phyloP scores from a whole-genome alignment of 1,284 basidiomycete genomes.

The Pterulicium gracile region DNA sequence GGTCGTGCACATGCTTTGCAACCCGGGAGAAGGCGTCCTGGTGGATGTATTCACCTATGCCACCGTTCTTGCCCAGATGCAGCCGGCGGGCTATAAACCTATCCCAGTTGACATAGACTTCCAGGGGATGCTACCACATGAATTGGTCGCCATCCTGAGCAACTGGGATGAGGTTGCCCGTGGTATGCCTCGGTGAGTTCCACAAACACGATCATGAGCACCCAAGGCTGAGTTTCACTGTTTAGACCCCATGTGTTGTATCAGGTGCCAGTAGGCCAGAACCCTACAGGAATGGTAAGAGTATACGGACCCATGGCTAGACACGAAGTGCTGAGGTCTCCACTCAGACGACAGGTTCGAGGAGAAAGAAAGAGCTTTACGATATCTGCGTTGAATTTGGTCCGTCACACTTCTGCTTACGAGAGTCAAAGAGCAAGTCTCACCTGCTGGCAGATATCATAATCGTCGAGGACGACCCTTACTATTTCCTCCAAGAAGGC shows the following conservation, averaged over 20 bases:
- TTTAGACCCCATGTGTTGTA: slow-evolving; percentile 66
- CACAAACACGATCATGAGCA: slow-evolving; percentile 14
- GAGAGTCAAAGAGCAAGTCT: no score
- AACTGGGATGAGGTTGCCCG: slow-evolving; percentile 56
- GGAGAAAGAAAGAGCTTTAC: slow-evolving; percentile 73
- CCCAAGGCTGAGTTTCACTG: slow-evolving; percentile 1
- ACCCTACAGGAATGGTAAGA: slow-evolving; percentile 67
- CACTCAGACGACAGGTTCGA: slow-evolving; percentile 46
- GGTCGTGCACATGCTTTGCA: slow-evolving; percentile 45
- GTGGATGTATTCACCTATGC: slow-evolving; percentile 42
- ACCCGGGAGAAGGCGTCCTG: slow-evolving; percentile 64
- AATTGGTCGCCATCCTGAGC: slow-evolving; percentile 47
- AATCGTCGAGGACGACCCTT: slow-evolving; percentile 76
- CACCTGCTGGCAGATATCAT: slow-evolving; percentile 38
- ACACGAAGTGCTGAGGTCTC: background rate
- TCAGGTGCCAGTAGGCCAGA: slow-evolving; percentile 67
- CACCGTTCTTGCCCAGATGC: slow-evolving; percentile 14
- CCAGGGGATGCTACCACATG: slow-evolving; percentile 56
- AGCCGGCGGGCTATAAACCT: slow-evolving; percentile 38
- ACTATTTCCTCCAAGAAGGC: slow-evolving; percentile 65
- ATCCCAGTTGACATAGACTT: slow-evolving; percentile 63
- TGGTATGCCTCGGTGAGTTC: slow-evolving; percentile 39
- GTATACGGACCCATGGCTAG: background rate
- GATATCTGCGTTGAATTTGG: slow-evolving; percentile 71
- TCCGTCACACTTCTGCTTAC: slow-evolving; percentile 23